phyloP scores from a whole-genome alignment of 2,329 filamentous ascomycete species.

The Pseudopithomyces maydicus region DNA sequence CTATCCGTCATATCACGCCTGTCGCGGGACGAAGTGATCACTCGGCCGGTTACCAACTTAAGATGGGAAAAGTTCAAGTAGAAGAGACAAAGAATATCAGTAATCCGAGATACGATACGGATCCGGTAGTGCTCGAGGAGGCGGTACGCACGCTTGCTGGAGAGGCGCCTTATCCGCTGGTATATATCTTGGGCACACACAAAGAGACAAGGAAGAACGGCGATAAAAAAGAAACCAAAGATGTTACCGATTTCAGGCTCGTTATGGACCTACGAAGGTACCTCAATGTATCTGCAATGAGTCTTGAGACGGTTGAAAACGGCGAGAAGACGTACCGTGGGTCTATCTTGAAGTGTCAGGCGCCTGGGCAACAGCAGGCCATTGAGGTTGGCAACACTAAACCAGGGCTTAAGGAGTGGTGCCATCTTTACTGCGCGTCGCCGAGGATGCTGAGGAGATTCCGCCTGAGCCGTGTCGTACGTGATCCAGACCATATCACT shows the following conservation, averaged over 20 bases:
- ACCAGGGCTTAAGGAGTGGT: slow-evolving; percentile 65
- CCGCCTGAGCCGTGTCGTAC: slow-evolving; percentile 43
- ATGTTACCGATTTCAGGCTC: slow-evolving; percentile 45
- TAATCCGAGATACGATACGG: slow-evolving; percentile 37
- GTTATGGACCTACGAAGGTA: slow-evolving; percentile 41
- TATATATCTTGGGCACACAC: slow-evolving; percentile 47
- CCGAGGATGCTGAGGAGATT: slow-evolving; percentile 61
- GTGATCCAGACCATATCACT: background rate
- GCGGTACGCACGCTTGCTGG: slow-evolving; percentile 31
- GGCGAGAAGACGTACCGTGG: slow-evolving; percentile 69
- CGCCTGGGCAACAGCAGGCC: slow-evolving; percentile 52
- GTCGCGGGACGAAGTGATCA: slow-evolving; percentile 35
- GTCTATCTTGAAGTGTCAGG: slow-evolving; percentile 60
- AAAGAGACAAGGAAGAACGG: slow-evolving; percentile 39
- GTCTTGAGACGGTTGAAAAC: slow-evolving; percentile 57
- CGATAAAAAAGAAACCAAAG: slow-evolving; percentile 43
- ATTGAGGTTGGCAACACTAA: slow-evolving; percentile 51
- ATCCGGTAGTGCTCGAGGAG: slow-evolving; percentile 38
- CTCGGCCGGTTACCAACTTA: slow-evolving; percentile 21
- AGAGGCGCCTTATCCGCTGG: slow-evolving; percentile 37
- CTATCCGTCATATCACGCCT: slow-evolving; percentile 34
- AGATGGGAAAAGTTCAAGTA: slow-evolving; percentile 34
- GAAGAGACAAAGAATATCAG: slow-evolving; percentile 31
- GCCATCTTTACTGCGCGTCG: slow-evolving; percentile 68
- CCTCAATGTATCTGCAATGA: slow-evolving; percentile 32